A percentile compares a stretch with the other conserved stretches of the same genome.
phyloP scores from a whole-genome alignment of 164 flowering plant genomes.

The Magnolia sinica region DNA sequence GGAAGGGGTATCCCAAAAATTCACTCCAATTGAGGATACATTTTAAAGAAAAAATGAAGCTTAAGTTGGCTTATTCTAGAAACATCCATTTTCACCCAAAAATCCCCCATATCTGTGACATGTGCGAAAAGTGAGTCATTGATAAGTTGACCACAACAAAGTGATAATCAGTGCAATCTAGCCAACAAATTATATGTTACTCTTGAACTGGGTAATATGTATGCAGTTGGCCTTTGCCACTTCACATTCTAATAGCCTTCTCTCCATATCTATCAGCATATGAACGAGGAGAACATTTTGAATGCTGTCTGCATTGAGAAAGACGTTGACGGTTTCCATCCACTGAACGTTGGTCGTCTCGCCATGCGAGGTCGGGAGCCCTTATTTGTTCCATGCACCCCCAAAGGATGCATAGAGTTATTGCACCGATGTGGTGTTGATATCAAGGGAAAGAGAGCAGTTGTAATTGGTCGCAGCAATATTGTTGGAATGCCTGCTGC shows the following conservation, averaged over 20 bases:
- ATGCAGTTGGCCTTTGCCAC: background rate
- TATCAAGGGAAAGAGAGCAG: constrained; percentile 92
- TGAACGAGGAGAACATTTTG: constrained; percentile 66
- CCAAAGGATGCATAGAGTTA: constrained; percentile 92
- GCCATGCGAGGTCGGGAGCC: constrained; percentile 94
- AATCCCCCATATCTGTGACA: background rate
- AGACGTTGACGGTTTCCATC: constrained; percentile 97
- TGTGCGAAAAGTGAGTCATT: background rate
- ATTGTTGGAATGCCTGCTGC: constrained; percentile 98
- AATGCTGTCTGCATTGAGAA: constrained; percentile 80
- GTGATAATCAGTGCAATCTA: background rate
- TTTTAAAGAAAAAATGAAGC: too few species aligned
- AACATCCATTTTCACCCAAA: too few species aligned
- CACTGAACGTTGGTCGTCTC: constrained; percentile 82
- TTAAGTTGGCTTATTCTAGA: too few species aligned
- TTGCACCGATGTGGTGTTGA: constrained; percentile 62
- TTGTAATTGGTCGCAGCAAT: constrained; percentile 97
- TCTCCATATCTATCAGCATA: constrained; percentile 48
- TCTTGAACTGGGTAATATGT: constrained; percentile 2
- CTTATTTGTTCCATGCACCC: constrained; percentile 91
- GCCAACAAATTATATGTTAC: background rate
- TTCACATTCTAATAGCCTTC: background rate
- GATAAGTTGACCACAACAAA: background rate
- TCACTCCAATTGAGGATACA: too few species aligned
- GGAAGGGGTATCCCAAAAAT: too few species aligned